Percentiles rank a stretch among this genome's conserved stretches.
phyloP scores from a whole-genome alignment of 2,329 filamentous ascomycete species.

The Pezicula carpinea region DNA sequence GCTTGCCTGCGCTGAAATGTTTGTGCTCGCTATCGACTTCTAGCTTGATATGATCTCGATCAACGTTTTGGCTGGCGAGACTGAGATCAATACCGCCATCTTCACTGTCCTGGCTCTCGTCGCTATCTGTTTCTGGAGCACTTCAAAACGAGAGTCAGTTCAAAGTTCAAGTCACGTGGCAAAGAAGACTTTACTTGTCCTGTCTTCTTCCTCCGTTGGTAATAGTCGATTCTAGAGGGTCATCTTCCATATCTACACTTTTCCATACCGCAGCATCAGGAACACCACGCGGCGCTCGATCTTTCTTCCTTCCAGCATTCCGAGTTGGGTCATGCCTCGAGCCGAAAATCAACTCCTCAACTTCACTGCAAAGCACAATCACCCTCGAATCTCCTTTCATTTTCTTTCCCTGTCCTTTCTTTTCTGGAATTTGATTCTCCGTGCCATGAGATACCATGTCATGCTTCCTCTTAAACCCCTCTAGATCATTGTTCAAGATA shows the following conservation, averaged over 20 bases:
- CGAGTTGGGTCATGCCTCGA: slow-evolving; percentile 39
- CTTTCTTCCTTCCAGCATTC: slow-evolving; percentile 39
- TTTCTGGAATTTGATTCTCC: slow-evolving; percentile 29
- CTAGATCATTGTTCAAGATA: slow-evolving; percentile 20
- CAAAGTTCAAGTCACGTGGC: not conserved
- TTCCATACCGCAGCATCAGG: slow-evolving; percentile 35
- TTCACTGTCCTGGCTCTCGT: not conserved
- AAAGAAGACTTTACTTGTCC: not conserved
- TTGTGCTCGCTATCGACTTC: not conserved
- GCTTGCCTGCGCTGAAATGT: not conserved
- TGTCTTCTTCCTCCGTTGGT: not conserved
- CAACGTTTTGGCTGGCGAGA: not conserved
- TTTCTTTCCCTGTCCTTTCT: slow-evolving; percentile 22
- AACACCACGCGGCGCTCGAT: slow-evolving; percentile 37
- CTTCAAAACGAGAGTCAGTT: not conserved
- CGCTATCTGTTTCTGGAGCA: not conserved
- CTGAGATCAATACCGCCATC: not conserved
- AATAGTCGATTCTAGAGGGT: slow-evolving; percentile 22
- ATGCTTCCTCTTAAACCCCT: slow-evolving; percentile 1
- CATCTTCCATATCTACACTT: slow-evolving; percentile 43
- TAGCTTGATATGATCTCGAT: not conserved
- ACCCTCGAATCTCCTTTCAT: slow-evolving; percentile 47
- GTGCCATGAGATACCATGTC: slow-evolving; percentile 20
- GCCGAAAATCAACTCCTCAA: slow-evolving; percentile 47
- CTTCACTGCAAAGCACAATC: slow-evolving; percentile 43